These are phyloP conservation scores for Beauveria australis DNA, from an alignment of 2,329 filamentous ascomycete genomes.

Conservation along the genomic window DNA sequence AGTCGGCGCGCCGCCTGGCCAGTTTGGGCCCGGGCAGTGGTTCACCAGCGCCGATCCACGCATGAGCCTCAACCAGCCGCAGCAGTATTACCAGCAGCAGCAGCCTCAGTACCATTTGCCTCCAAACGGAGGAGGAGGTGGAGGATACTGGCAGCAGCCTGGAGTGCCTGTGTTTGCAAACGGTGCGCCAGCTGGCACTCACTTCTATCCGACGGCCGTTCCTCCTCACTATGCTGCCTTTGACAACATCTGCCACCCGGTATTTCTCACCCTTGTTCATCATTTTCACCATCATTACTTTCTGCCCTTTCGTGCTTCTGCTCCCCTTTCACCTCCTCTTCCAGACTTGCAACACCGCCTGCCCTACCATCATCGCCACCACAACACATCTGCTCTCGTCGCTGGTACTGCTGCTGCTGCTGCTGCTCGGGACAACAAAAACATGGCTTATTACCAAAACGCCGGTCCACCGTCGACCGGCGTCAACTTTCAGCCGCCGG, in stretches of 20 bases:
- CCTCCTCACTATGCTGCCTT: conserved; percentile 10
- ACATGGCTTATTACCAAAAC: conserved; percentile 35
- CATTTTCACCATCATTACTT: background rate
- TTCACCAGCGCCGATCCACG: conserved; percentile 8
- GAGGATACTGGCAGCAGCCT: background rate
- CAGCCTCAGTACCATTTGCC: conserved; percentile 1
- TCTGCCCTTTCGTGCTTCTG: background rate
- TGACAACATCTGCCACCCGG: conserved; percentile 8
- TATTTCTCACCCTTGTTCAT: conserved; percentile 5
- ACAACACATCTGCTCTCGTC: conserved; percentile 11
- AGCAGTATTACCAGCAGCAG: conserved; percentile 1
- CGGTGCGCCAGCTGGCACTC: conserved; percentile 8
- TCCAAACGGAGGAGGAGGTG: background rate
- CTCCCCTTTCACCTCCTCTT: background rate
- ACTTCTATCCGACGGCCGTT: conserved; percentile 2
- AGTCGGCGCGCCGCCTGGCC: conserved; percentile 7
- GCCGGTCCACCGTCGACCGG: conserved; percentile 33
- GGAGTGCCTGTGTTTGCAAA: conserved; percentile 7
- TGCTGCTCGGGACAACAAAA: conserved; percentile 1
- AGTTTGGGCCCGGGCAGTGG: conserved; percentile 8
- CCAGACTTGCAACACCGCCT: background rate
- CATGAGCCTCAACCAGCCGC: conserved; percentile 4
- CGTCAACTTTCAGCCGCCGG: conserved; percentile 49
- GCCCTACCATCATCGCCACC: conserved; percentile 11
- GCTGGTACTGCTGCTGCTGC: conserved; percentile 13